Conservation (phyloP, 2,329 filamentous ascomycete species). For the Colletotrichum spaethianum region DNA sequence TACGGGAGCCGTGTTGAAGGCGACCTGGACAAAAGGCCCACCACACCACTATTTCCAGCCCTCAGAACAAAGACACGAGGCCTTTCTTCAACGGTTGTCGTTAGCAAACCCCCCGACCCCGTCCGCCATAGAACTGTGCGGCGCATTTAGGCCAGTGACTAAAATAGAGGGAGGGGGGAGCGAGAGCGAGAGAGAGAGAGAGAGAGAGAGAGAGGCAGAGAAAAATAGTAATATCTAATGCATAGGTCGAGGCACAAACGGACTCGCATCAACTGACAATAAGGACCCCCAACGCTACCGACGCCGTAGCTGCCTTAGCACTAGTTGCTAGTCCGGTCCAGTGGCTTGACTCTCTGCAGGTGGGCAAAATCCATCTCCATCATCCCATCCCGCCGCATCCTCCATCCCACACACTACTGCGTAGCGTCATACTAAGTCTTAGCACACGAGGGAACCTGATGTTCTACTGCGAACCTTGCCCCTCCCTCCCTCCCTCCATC, state of each 20-base stretch:
- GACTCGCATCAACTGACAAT: not conserved
- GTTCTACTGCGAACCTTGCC: not conserved
- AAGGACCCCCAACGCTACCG: not conserved
- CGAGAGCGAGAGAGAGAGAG: too few species aligned
- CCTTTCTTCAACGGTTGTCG: not conserved
- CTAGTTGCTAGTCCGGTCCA: not conserved
- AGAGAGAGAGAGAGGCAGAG: too few species aligned
- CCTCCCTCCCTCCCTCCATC: not conserved
- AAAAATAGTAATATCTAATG: not conserved
- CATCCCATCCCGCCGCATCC: constrained; percentile 18
- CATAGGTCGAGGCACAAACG: not conserved
- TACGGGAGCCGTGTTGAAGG: not conserved
- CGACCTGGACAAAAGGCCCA: not conserved
- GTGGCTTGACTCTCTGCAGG: constrained; percentile 5
- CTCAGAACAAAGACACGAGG: not conserved
- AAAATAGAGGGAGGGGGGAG: not conserved
- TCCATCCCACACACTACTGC: not conserved
- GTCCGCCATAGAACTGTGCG: not conserved
- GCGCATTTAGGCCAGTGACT: not conserved
- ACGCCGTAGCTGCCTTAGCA: not conserved
- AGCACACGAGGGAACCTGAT: constrained; percentile 1
- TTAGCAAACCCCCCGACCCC: not conserved
- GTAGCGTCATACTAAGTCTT: constrained; percentile 8
- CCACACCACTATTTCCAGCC: too few species aligned
- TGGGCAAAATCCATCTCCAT: constrained; percentile 25